Conservation (phyloP, 441 rosid species). For the Jatropha podagrica region DNA sequence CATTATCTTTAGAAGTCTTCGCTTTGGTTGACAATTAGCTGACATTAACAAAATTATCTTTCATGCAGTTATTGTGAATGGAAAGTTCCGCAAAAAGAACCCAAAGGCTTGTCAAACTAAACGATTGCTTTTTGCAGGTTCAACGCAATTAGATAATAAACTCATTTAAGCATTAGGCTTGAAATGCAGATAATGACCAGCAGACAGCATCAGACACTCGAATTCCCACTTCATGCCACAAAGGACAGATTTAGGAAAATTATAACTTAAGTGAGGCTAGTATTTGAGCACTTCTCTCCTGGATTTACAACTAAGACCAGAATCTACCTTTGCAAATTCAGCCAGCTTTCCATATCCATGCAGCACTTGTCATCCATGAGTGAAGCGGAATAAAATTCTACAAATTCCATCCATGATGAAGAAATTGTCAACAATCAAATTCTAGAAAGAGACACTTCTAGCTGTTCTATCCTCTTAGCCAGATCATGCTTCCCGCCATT, state of each 20-base stretch:
- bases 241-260: not conserved
- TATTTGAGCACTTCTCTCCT: not conserved
- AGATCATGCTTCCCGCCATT: slow-evolving; percentile 85
- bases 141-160: too few species aligned
- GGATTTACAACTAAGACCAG: slow-evolving; percentile 7
- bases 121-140: not conserved
- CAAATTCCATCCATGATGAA: not conserved
- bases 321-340: slow-evolving; percentile 6
- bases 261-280: not conserved
- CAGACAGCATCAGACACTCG: not conserved
- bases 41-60: too few species aligned
- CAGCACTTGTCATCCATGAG: slow-evolving; percentile 2
- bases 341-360: not conserved
- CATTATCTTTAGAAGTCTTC: not conserved
- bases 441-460: slow-evolving; percentile 63
- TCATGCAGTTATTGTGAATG: not conserved
- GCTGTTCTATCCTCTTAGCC: slow-evolving; percentile 70
- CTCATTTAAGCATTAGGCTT: not conserved
- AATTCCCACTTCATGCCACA: not conserved
- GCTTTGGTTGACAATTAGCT: not conserved
- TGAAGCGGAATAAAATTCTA: not conserved
- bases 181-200: not conserved
- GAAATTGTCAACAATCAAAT: slow-evolving; percentile 25
- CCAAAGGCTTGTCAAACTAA: not conserved
- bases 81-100: not conserved